Evolutionary conservation across 495 filamentous ascomycete genomes (phyloP).

Genomic region (Corynascus novoguineensis): DNA sequence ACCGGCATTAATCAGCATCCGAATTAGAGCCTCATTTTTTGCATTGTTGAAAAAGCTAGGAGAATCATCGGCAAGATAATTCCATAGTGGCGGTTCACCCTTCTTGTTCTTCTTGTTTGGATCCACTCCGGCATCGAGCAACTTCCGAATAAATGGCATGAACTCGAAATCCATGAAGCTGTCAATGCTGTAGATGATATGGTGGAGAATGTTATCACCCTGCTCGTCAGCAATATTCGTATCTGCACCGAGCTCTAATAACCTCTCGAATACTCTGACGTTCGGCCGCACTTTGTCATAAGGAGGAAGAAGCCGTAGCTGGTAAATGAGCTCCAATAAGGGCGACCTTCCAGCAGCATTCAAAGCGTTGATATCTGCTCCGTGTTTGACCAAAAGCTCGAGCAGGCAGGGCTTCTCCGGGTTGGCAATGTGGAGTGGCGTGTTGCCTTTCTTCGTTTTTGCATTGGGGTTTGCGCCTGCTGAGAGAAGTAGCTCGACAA

Average conservation of each 20-base stretch:
- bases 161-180: not conserved
- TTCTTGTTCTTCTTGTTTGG: conserved; percentile 3
- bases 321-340: not conserved
- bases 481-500: conserved; percentile 3
- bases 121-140: not conserved
- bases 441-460: conserved; percentile 2
- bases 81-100: not conserved
- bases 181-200: not conserved
- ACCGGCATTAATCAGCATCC: not conserved
- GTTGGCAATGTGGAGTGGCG: conserved; percentile 2
- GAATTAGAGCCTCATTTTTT: not conserved
- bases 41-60: not conserved
- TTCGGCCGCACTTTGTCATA: not conserved
- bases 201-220: conserved; percentile 5
- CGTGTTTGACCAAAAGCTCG: conserved; percentile 1
- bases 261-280: not conserved
- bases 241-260: conserved; percentile 9
- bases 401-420: not conserved
- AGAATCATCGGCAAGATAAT: not conserved
- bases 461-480: conserved; percentile 7
- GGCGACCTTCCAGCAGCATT: not conserved
- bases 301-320: not conserved
- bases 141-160: not conserved
- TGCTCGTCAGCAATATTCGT: not conserved
- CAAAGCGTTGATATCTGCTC: conserved; percentile 5